These are phyloP conservation scores for Casuarina glauca DNA, from an alignment of 306 rosid species.

Conservation along the genomic window DNA sequence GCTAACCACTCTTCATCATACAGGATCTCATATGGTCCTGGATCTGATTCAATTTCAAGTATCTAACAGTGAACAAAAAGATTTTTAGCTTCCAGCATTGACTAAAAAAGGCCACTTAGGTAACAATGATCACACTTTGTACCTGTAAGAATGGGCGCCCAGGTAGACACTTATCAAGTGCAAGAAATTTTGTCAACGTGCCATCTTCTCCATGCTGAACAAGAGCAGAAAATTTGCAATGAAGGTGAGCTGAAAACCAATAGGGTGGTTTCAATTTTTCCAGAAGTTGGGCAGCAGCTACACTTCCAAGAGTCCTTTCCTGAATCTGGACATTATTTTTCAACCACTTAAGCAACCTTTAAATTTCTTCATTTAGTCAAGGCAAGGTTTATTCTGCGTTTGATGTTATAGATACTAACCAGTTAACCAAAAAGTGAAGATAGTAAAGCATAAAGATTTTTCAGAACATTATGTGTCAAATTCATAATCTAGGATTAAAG, in stretches of 20 bases:
- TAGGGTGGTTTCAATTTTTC: conserved; percentile 78
- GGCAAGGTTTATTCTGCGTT: not conserved
- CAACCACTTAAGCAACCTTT: conserved; percentile 1
- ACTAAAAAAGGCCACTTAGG: conserved; percentile 19
- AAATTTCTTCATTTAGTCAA: not conserved
- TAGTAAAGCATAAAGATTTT: not conserved
- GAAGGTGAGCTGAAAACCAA: conserved; percentile 98
- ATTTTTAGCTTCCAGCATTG: conserved; percentile 23
- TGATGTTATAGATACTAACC: not conserved
- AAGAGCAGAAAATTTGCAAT: conserved; percentile 91
- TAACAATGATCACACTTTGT: conserved; percentile 9
- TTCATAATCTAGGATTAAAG: too few relatives aligned
- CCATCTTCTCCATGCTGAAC: conserved; percentile 95
- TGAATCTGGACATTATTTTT: conserved; percentile 53
- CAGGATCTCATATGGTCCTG: conserved; percentile 79
- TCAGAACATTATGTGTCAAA: not conserved
- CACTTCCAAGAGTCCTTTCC: conserved; percentile 80
- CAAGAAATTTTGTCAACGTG: conserved; percentile 84
- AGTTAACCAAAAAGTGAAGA: not conserved
- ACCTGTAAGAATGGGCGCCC: conserved; percentile 90
- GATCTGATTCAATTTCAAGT: conserved; percentile 75
- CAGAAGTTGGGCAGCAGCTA: conserved; percentile 76
- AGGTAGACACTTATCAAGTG: conserved; percentile 87
- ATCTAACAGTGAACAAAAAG: conserved; percentile 46
- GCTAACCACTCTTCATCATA: conserved; percentile 98